phyloP scores from a whole-genome alignment of 2,329 filamentous ascomycete genomes.

The Elsinoe fawcettii region DNA sequence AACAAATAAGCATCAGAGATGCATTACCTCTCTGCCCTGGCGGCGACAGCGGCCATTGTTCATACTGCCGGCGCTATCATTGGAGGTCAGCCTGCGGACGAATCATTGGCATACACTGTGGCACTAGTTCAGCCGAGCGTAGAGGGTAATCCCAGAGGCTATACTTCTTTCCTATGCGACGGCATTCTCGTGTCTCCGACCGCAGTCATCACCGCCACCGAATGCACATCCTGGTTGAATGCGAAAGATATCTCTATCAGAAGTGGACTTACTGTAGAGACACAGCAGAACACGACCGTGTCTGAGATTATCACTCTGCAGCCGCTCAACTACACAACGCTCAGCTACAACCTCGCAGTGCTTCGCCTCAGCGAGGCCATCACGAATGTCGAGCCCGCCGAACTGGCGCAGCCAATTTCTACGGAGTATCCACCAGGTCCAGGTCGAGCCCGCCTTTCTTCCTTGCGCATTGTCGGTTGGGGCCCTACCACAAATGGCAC shows the following conservation, averaged over 20 bases:
- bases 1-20: background rate
- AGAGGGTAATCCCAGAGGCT: constrained; percentile 6
- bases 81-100: constrained; percentile 3
- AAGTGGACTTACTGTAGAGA: constrained; percentile 8
- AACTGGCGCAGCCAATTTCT: background rate
- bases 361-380: constrained; percentile 5
- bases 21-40: background rate
- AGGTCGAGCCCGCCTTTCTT: background rate
- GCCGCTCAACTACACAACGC: constrained; percentile 11
- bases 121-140: constrained; percentile 14
- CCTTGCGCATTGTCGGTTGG: constrained; percentile 13
- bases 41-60: background rate
- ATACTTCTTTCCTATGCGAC: constrained; percentile 17
- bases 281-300: constrained; percentile 10
- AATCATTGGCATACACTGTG: constrained; percentile 4
- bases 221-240: constrained; percentile 9
- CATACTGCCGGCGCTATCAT: background rate
- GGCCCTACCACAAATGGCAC: constrained; percentile 12
- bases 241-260: constrained; percentile 12
- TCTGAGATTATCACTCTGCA: constrained; percentile 9
- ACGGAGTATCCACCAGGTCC: background rate
- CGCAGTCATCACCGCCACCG: constrained; percentile 15
- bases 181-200: constrained; percentile 15
- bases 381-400: constrained; percentile 1
- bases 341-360: constrained; percentile 14